Evolutionary conservation across 306 rosid genomes (phyloP).

Genomic region (Vigna radiata): DNA sequence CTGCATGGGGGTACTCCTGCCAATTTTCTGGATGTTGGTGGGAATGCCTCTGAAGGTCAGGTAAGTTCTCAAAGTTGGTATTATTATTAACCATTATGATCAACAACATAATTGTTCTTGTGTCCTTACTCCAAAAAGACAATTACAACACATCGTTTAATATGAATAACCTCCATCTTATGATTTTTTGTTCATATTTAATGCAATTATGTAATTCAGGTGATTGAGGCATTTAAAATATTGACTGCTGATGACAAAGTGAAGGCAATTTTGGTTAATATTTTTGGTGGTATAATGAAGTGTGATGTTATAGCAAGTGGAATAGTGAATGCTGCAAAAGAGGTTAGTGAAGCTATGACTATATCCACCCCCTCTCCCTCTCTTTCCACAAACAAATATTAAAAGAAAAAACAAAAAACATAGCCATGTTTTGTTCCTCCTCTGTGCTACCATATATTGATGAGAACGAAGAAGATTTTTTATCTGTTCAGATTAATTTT

Average conservation of each 20-base stretch:
- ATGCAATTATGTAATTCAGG: constrained; percentile 60
- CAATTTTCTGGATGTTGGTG: constrained; percentile 96
- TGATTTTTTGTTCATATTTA: constrained; percentile 30
- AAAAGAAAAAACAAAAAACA: no score
- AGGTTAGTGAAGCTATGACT: constrained; percentile 51
- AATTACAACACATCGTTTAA: constrained; percentile 10
- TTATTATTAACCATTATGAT: constrained; percentile 10
- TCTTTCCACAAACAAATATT: no score
- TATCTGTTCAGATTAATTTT: constrained; percentile 1
- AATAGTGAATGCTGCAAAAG: constrained; percentile 97
- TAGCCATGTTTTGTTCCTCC: not conserved
- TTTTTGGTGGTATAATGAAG: constrained; percentile 99
- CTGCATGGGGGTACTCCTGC: constrained; percentile 99
- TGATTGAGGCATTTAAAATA: constrained; percentile 94
- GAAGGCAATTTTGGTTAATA: constrained; percentile 96
- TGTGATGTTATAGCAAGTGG: constrained; percentile 98
- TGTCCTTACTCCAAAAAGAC: not conserved
- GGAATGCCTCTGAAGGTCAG: constrained; percentile 98
- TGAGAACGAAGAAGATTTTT: constrained; percentile 6
- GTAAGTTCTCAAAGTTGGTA: constrained; percentile 55
- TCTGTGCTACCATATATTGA: constrained; percentile 2
- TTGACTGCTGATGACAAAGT: constrained; percentile 97
- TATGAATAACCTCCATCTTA: constrained; percentile 12
- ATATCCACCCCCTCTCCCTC: not conserved
- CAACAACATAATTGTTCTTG: constrained; percentile 28